A percentile compares a stretch with the other conserved stretches of the same genome.
These are phyloP conservation scores for Penicillium diatomitis DNA, from an alignment of 495 filamentous ascomycete species.

Conservation along the genomic window DNA sequence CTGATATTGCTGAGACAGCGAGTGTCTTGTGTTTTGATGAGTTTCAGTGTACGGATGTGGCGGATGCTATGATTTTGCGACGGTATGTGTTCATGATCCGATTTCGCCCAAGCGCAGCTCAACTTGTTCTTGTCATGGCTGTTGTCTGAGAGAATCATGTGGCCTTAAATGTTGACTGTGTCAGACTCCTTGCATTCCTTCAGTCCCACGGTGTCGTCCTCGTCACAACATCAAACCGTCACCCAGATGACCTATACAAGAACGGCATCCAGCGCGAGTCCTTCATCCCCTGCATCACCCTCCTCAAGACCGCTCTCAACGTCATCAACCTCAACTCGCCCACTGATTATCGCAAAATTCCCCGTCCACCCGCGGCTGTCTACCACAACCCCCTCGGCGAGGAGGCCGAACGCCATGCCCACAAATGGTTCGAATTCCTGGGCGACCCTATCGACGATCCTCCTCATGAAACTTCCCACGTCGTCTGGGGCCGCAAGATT, in stretches of 20 bases:
- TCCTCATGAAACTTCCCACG: conserved; percentile 65
- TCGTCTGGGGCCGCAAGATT: conserved; percentile 92
- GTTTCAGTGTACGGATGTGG: conserved; percentile 98
- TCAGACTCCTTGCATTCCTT: conserved; percentile 71
- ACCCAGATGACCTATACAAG: conserved; percentile 92
- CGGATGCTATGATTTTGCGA: conserved; percentile 95
- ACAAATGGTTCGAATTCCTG: conserved; percentile 91
- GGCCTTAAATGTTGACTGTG: not conserved
- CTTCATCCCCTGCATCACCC: conserved; percentile 90
- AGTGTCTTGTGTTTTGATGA: conserved; percentile 96
- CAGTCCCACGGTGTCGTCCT: conserved; percentile 96
- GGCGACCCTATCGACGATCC: conserved; percentile 72
- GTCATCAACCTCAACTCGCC: conserved; percentile 92
- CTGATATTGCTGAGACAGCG: conserved; percentile 76
- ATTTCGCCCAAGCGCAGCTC: no score
- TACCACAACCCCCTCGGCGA: conserved; percentile 80
- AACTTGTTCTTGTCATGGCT: no score
- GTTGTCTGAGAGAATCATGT: not conserved
- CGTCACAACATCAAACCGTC: conserved; percentile 93
- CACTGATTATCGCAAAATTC: conserved; percentile 96
- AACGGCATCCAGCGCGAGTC: conserved; percentile 95
- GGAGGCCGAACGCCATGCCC: conserved; percentile 67
- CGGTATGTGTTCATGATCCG: conserved; percentile 33
- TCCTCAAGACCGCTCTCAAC: conserved; percentile 70
- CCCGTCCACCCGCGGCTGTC: conserved; percentile 84